A percentile compares a stretch with the other conserved stretches of the same genome.
These are phyloP conservation scores for Cutaneotrichosporon sp. DNA, from an alignment of 1,284 basidiomycete species.

Conservation along the genomic window DNA sequence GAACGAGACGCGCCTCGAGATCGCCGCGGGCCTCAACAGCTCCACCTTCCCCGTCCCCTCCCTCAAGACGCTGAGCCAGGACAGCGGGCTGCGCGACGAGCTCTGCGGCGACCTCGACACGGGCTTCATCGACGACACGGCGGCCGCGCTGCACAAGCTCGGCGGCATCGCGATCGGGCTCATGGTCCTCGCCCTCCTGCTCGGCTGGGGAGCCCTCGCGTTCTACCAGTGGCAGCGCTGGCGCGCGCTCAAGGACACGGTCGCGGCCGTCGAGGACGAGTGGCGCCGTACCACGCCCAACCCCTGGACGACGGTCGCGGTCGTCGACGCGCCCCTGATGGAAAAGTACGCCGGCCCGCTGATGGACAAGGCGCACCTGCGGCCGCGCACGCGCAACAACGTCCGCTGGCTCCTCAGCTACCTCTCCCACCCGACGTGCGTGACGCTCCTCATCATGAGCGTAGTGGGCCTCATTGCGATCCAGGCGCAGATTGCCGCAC, in stretches of 20 bases:
- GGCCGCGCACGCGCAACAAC: constrained; percentile 38
- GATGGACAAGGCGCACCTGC: constrained; percentile 27
- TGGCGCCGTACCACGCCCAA: constrained; percentile 25
- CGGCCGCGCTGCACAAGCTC: constrained; percentile 69
- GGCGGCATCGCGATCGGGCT: constrained; percentile 75
- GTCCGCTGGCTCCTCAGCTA: constrained; percentile 65
- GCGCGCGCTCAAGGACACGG: constrained; percentile 39
- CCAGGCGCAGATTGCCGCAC: constrained; percentile 76
- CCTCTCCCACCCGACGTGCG: constrained; percentile 83
- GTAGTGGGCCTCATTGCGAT: constrained; percentile 87
- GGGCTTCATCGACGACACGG: constrained; percentile 79
- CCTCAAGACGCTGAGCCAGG: constrained; percentile 30
- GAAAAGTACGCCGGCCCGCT: constrained; percentile 40
- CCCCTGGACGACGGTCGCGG: constrained; percentile 46
- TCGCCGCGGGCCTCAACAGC: constrained; percentile 64
- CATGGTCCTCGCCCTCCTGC: constrained; percentile 55
- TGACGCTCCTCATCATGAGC: constrained; percentile 86
- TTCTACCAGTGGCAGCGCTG: constrained; percentile 53
- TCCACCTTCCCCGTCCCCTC: constrained; percentile 69
- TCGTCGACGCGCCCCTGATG: constrained; percentile 51
- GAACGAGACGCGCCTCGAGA: constrained; percentile 73
- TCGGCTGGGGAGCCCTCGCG: constrained; percentile 45
- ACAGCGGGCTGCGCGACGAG: constrained; percentile 31
- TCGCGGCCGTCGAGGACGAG: constrained; percentile 41
- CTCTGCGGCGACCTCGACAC: constrained; percentile 76